Percentiles rank a stretch among this genome's conserved stretches.
These are phyloP conservation scores for Paramecium tetraurelia DNA, from an alignment of 73 alveolate species.

Conservation along the genomic window DNA sequence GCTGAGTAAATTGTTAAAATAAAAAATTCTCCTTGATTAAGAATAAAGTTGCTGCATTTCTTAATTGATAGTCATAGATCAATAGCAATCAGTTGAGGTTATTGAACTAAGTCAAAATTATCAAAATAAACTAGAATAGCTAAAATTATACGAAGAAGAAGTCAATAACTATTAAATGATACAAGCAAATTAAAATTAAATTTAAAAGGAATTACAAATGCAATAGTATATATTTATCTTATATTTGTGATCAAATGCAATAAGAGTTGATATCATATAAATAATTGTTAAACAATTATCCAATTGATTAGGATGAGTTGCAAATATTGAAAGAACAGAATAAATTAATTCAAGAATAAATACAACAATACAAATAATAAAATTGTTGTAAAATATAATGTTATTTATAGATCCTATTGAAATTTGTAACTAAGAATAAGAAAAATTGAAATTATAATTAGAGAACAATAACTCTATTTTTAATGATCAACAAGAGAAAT, in stretches of 20 bases:
- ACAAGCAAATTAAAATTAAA: not conserved
- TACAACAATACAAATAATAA: not conserved
- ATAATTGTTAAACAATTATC: not conserved
- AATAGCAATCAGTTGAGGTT: not conserved
- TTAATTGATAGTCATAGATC: not conserved
- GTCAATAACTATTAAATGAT: not conserved
- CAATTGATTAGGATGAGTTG: not conserved
- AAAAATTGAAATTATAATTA: not conserved
- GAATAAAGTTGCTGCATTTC: not conserved
- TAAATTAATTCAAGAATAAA: not conserved
- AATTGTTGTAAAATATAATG: not conserved
- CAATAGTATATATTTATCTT: not conserved
- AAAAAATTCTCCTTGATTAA: not conserved
- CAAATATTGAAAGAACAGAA: not conserved
- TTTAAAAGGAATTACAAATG: not conserved
- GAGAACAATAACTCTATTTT: not conserved
- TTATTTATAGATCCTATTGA: not conserved
- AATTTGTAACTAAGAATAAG: not conserved
- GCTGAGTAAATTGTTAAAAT: not conserved
- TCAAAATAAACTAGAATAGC: not conserved
- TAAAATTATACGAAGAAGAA: not conserved
- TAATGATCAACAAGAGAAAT: not conserved
- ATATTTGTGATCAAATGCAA: not conserved
- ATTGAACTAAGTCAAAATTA: not conserved
- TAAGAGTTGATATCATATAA: not conserved